Base-by-base conservation (phyloP, 2,329 filamentous ascomycete genomes). In the Trichoderma lentiforme region DNA sequence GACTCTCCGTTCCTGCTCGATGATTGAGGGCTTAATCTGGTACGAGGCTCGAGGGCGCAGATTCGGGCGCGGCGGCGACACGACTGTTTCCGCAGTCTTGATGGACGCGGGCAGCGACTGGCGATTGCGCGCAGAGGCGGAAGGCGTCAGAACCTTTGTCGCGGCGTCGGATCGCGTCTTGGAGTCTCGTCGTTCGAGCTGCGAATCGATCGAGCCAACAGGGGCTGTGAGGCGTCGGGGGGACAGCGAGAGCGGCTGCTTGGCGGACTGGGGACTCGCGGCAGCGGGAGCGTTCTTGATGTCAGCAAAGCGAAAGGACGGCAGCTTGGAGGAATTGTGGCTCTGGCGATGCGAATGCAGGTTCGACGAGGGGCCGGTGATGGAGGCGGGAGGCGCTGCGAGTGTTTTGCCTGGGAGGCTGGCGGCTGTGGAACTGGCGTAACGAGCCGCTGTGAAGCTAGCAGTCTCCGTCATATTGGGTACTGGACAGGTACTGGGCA, bases 261-360 rank as follows among this genome's bases (percentile, higher is more conserved):
- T 73, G 73, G 71, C 73, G 73, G 72, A 73, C 74, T 75, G 74
- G 74, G 75, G 73, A 58, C 71, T 72, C 68, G 75, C 74, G 73
- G 74, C 75, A 74, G 73, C 72, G 73, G 75, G 73, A 61, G 64
- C 76, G 73, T 72, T 82, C 71, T 80, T 80, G 70, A 85, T 80
- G 79, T 88, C 86, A 74, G 82, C 84, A 76, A 87, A 86, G 72
- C 86, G 86, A 78, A 86, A 87, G 26, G 86, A 83, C 32, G 87
- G 86, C 74, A 88, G 80, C 76, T 88, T 88, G 73, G 86, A 88
- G 51, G 86, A 84, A 76, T 83, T 88, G 78, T 88, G 84, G 77
- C 78, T 86, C 74, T 86, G 85, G 70, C 86, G 85, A 78, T 88
- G 86, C 58, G 80, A 78, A 75, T 88, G 85, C 68, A 78, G 73